These are phyloP conservation scores for Priceomyces medius DNA, from an alignment of 805 yeast species.

Conservation along the genomic window DNA sequence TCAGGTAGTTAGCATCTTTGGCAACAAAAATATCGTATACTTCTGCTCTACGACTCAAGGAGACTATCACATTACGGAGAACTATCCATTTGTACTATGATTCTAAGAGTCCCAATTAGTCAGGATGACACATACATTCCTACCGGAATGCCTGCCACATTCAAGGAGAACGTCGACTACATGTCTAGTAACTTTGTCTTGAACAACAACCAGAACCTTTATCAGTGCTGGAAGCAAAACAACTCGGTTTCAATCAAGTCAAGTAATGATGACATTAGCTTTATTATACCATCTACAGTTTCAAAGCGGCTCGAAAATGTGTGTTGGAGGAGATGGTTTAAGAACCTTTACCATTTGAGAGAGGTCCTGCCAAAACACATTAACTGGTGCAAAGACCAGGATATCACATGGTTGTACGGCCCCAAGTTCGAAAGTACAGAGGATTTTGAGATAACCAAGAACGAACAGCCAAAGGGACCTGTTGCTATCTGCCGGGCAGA, in stretches of 20 bases:
- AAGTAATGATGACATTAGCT: constrained; percentile 18
- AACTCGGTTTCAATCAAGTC: constrained; percentile 15
- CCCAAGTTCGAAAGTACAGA: constrained; percentile 31
- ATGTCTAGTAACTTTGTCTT: constrained; percentile 13
- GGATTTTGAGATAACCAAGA: constrained; percentile 1
- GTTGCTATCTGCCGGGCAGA: neutral
- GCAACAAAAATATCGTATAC: too few relatives aligned
- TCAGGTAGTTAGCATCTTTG: too few relatives aligned
- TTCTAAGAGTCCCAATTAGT: constrained; percentile 2
- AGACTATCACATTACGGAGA: too few relatives aligned
- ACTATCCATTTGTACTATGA: too few relatives aligned
- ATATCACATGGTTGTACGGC: constrained; percentile 55
- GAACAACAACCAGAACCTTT: constrained; percentile 16
- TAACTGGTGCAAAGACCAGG: constrained; percentile 56
- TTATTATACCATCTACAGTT: constrained; percentile 20
- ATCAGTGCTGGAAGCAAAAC: constrained; percentile 26
- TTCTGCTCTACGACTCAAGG: too few relatives aligned
- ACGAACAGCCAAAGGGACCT: neutral
- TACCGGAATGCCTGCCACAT: constrained; percentile 3
- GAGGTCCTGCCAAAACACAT: constrained; percentile 43
- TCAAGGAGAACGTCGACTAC: constrained; percentile 32
- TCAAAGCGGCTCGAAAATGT: constrained; percentile 32
- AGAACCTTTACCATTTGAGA: constrained; percentile 25
- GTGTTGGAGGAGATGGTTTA: constrained; percentile 41
- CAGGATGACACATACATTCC: constrained; percentile 6